phyloP scores from a whole-genome alignment of 225 moss, liverwort and hornwort genomes.

The Physcomitrium patens region DNA sequence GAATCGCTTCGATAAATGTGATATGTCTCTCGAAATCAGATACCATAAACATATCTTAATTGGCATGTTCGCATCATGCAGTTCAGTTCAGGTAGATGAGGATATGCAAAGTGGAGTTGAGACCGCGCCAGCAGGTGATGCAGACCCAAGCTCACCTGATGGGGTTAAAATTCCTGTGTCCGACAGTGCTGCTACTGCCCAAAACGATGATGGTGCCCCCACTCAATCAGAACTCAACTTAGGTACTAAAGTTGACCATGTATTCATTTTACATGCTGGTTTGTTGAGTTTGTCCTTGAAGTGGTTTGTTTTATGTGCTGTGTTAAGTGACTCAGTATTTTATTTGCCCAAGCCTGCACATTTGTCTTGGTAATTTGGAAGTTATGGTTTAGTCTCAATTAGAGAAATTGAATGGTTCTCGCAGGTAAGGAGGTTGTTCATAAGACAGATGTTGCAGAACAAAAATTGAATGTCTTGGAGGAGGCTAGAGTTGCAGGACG shows the following conservation, averaged over 20 bases:
- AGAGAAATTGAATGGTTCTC: slow-evolving; percentile 29
- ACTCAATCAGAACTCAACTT: slow-evolving; percentile 43
- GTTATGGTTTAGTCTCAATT: slow-evolving; percentile 3
- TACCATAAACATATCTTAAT: slow-evolving; percentile 1
- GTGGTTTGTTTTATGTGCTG: slow-evolving; percentile 1
- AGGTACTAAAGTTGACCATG: slow-evolving; percentile 32
- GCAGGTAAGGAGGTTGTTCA: slow-evolving; percentile 61
- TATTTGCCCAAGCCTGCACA: neutral
- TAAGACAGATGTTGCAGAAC: slow-evolving; percentile 36
- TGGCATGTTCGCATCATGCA: slow-evolving; percentile 38
- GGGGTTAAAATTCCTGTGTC: slow-evolving; percentile 33
- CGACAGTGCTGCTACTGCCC: slow-evolving; percentile 33
- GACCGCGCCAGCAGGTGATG: slow-evolving; percentile 36
- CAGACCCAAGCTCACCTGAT: slow-evolving; percentile 37
- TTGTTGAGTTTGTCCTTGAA: neutral
- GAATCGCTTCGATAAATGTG: neutral
- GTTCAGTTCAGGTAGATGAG: slow-evolving; percentile 50
- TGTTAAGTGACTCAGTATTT: slow-evolving; percentile 2
- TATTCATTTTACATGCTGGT: slow-evolving; percentile 8
- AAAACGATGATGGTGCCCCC: slow-evolving; percentile 38
- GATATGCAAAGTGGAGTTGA: slow-evolving; percentile 54
- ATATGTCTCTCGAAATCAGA: neutral
- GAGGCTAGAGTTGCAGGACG: slow-evolving; percentile 65
- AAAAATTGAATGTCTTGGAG: slow-evolving; percentile 40
- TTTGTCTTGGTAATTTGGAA: neutral